Evolutionary conservation across 768 basidiomycete species (phyloP), one percentile per base, ranked within the genome.

Genomic region (Termitomyces sp.): DNA sequence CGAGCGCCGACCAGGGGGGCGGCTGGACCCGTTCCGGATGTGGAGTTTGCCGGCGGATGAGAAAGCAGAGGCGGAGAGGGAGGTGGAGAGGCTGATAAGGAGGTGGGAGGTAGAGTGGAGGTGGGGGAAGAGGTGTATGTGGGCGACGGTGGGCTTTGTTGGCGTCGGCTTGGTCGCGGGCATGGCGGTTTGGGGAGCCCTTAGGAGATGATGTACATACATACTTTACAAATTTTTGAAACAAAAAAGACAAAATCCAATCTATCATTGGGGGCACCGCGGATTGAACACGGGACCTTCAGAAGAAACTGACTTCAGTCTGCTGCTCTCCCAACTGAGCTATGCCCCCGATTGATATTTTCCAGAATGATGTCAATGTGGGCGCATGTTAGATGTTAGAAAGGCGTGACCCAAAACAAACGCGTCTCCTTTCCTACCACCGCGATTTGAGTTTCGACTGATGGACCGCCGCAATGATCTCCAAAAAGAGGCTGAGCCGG

Each of bases 101-200:
- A 55, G 41, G 19, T 58, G 58, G 56, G 52, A 57, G 27, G 61
- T 44, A 2, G 61, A 64, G 37, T 48, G 51, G 56, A 62, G 45
- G 43, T 64, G 63, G 63, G 60, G 56, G 32, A 58, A 55, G 40
- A 50, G 58, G 27, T 65, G 59, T 34, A 56, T 59, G 57, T 63
- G 60, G 54, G 62, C 64, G 5, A 25, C 59, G n/a, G 45, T 58
- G 8, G 51, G 48, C 34, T 60, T 62, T 53, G 46, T 58, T 4
- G 56, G 34, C 17, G 21, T 60, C 11, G 66, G 60, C 3, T 35
- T 61, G 42, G 57, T 51, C 5, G 48, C 56, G 4, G 63, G 65
- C 4, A 56, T 60, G 49, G 56, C 56, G 19, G 59, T 51, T 4
- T 62, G 65, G 57, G 56, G 55, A 10, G 58, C 34, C 1, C 19